These are phyloP conservation scores for Escovopsis sp. DNA, from an alignment of 2,329 filamentous ascomycete species.

Conservation along the genomic window DNA sequence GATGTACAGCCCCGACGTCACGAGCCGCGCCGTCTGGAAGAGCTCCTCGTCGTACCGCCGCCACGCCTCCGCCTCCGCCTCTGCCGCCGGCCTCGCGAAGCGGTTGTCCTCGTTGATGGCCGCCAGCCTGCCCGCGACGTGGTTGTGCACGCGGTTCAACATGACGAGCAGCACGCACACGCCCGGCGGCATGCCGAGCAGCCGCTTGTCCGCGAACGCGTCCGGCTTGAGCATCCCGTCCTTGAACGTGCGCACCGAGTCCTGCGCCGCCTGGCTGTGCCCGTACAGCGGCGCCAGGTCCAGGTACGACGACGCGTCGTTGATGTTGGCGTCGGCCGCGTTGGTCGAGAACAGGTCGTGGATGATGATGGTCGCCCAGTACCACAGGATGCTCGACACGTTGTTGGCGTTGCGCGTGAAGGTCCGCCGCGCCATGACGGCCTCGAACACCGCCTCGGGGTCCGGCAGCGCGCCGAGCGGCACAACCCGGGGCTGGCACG, in stretches of 20 bases:
- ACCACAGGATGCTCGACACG: constrained; percentile 56
- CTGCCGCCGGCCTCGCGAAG: constrained; percentile 52
- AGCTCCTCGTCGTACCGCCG: constrained; percentile 62
- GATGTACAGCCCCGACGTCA: constrained; percentile 62
- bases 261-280: constrained; percentile 50
- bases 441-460: constrained; percentile 46
- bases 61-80: constrained; percentile 38
- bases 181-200: constrained; percentile 57
- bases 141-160: constrained; percentile 79
- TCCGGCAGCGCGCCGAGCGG: constrained; percentile 54
- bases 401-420: constrained; percentile 53
- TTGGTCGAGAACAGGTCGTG: constrained; percentile 64
- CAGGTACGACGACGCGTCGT: constrained; percentile 57
- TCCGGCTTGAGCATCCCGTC: constrained; percentile 61
- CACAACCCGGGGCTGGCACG: constrained; percentile 42
- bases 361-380: constrained; percentile 60
- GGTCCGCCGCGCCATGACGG: constrained; percentile 37
- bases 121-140: constrained; percentile 64
- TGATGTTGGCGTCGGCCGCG: constrained; percentile 40
- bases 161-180: constrained; percentile 59
- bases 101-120: constrained; percentile 73
- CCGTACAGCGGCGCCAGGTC: constrained; percentile 61
- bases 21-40: constrained; percentile 64
- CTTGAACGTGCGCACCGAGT: constrained; percentile 53
- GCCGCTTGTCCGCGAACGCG: constrained; percentile 53